Evolutionary conservation across 2,329 filamentous ascomycete species (phyloP).

Genomic region (Penicillium nordicum): DNA sequence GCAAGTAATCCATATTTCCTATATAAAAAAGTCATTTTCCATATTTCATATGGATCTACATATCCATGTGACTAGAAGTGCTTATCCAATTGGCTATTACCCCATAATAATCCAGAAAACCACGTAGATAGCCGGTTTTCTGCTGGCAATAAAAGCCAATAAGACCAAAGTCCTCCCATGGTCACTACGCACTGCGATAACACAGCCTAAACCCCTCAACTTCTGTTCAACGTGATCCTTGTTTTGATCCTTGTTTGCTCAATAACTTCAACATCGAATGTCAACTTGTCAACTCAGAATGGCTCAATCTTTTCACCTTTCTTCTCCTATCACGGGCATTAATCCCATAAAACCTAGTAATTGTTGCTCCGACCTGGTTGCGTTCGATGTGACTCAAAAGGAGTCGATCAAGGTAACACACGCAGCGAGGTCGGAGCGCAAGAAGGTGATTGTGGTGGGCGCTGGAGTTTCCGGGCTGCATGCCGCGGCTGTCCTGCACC

Average conservation of each 20-base stretch:
- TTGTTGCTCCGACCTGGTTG: conserved; percentile 24
- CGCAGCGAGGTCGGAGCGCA: conserved; percentile 20
- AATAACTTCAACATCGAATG: conserved; percentile 15
- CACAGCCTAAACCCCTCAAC: not conserved
- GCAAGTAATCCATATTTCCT: not conserved
- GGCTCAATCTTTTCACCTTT: conserved; percentile 28
- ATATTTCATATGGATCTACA: too few relatives aligned
- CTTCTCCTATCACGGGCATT: conserved; percentile 11
- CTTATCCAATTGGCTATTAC: not conserved
- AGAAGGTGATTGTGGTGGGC: conserved; percentile 34
- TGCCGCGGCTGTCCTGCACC: conserved; percentile 34
- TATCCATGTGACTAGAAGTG: not conserved
- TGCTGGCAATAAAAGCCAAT: conserved; percentile 1
- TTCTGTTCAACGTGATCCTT: not conserved
- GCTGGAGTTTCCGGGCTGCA: conserved; percentile 37
- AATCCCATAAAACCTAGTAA: conserved; percentile 26
- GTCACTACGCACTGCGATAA: not conserved
- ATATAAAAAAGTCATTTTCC: too few relatives aligned
- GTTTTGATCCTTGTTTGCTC: not conserved
- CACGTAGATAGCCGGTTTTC: not conserved
- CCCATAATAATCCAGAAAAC: not conserved
- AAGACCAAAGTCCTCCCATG: not conserved
- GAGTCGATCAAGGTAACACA: conserved; percentile 21
- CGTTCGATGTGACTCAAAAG: conserved; percentile 17
- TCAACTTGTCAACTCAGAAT: conserved; percentile 32